Evolutionary conservation across 177 flowering plant genomes (phyloP).

Genomic region (Vitis hybrid): DNA sequence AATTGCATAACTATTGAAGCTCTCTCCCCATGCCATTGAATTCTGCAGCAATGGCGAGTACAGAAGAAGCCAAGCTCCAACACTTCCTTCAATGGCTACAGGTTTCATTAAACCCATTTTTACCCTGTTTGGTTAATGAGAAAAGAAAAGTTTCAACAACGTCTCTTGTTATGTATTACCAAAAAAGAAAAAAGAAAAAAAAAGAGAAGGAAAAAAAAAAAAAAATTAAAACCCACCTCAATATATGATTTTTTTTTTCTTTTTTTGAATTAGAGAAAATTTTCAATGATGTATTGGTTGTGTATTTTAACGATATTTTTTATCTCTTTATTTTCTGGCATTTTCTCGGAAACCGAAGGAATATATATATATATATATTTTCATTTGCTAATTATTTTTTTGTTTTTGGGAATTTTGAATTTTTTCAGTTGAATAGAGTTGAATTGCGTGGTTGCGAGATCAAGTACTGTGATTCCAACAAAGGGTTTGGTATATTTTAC

Average conservation of each 20-base stretch:
- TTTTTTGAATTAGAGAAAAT: too few relatives aligned
- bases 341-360: neutral
- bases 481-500: slow-evolving; percentile 79
- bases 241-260: too few relatives aligned
- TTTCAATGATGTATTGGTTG: too few relatives aligned
- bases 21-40: too few relatives aligned
- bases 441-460: slow-evolving; percentile 79
- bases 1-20: too few relatives aligned
- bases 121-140: neutral
- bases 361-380: neutral
- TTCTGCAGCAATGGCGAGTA: slow-evolving; percentile 37
- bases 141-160: neutral
- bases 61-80: slow-evolving; percentile 62
- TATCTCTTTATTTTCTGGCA: too few relatives aligned
- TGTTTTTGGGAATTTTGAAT: neutral
- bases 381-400: neutral
- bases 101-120: slow-evolving; percentile 32
- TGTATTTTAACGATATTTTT: too few relatives aligned
- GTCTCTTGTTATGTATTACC: neutral
- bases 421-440: slow-evolving; percentile 61
- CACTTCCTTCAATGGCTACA: slow-evolving; percentile 75
- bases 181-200: too few relatives aligned
- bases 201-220: too few relatives aligned
- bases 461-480: slow-evolving; percentile 60
- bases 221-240: too few relatives aligned